A percentile compares a stretch with the other conserved stretches of the same genome.
phyloP scores from a whole-genome alignment of 1,284 basidiomycete genomes.

The Porogramme epimiltina region DNA sequence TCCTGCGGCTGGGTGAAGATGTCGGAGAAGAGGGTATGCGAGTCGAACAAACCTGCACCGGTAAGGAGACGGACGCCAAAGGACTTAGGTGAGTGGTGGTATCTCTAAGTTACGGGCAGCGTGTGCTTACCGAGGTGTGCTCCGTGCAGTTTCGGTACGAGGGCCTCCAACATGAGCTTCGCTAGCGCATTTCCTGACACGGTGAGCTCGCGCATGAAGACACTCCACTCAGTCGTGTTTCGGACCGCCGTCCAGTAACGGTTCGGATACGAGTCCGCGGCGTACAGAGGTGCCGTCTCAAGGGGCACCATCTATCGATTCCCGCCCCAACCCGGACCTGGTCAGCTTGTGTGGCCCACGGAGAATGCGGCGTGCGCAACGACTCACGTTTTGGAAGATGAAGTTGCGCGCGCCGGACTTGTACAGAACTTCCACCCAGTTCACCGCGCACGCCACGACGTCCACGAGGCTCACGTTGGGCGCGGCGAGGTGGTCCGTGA shows the following conservation, averaged over 20 bases:
- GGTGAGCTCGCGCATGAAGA: slow-evolving; percentile 39
- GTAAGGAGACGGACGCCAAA: too few species aligned
- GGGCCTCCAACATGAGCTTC: slow-evolving; percentile 33
- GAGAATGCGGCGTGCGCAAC: too few species aligned
- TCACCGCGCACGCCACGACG: slow-evolving; percentile 39
- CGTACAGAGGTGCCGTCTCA: slow-evolving; percentile 35
- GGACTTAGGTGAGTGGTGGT: too few species aligned
- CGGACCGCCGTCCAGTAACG: slow-evolving; percentile 36
- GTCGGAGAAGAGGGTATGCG: too few species aligned
- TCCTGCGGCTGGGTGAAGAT: too few species aligned
- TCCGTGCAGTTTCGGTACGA: slow-evolving; percentile 35
- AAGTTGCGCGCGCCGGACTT: slow-evolving; percentile 44
- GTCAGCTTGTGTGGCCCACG: too few species aligned
- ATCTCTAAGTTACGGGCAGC: too few species aligned
- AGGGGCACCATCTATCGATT: slow-evolving; percentile 37
- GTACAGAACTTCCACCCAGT: slow-evolving; percentile 40
- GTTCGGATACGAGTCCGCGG: slow-evolving; percentile 36
- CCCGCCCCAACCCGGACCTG: background rate
- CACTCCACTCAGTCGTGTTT: slow-evolving; percentile 43
- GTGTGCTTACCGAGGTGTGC: too few species aligned
- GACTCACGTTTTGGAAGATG: slow-evolving; percentile 46
- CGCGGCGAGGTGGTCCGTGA: slow-evolving; percentile 32
- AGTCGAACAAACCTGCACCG: too few species aligned
- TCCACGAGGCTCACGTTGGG: slow-evolving; percentile 39
- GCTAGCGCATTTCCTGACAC: slow-evolving; percentile 37